Conservation (phyloP, 192 early-diverging fungal genomes). For the Gonapodya prolifera region DNA sequence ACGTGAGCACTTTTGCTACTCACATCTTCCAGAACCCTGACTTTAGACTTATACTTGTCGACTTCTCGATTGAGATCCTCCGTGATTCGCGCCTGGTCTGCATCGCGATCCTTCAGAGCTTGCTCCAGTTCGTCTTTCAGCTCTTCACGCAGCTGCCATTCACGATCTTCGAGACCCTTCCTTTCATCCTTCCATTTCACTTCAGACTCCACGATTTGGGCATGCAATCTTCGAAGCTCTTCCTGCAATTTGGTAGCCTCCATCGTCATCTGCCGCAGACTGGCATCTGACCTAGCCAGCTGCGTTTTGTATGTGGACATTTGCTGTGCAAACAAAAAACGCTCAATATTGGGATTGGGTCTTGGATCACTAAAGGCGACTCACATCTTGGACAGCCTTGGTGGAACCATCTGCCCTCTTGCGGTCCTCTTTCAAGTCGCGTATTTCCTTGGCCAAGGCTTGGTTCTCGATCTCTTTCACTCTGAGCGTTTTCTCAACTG, state of each 20-base stretch:
- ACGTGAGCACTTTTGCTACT: background rate
- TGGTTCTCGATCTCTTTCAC: background rate
- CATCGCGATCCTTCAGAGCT: background rate
- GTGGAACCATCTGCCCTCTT: background rate
- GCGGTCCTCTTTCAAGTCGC: background rate
- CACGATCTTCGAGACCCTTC: background rate
- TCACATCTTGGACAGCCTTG: background rate
- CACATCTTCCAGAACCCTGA: background rate
- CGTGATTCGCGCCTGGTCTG: background rate
- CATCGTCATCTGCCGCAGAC: background rate
- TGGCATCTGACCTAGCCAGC: background rate
- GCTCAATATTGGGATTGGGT: background rate
- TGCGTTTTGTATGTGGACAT: background rate
- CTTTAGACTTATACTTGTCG: background rate
- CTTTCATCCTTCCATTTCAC: background rate
- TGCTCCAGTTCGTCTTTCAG: background rate
- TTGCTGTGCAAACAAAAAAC: background rate
- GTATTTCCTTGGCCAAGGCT: background rate
- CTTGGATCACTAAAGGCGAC: background rate
- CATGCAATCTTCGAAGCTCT: background rate
- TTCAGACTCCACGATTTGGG: background rate
- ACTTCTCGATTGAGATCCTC: background rate
- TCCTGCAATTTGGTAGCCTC: background rate
- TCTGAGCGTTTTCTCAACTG: background rate
- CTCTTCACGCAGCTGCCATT: background rate